Base-by-base conservation (phyloP, 73 alveolate genomes). In the Tetrahymena borealis region DNA sequence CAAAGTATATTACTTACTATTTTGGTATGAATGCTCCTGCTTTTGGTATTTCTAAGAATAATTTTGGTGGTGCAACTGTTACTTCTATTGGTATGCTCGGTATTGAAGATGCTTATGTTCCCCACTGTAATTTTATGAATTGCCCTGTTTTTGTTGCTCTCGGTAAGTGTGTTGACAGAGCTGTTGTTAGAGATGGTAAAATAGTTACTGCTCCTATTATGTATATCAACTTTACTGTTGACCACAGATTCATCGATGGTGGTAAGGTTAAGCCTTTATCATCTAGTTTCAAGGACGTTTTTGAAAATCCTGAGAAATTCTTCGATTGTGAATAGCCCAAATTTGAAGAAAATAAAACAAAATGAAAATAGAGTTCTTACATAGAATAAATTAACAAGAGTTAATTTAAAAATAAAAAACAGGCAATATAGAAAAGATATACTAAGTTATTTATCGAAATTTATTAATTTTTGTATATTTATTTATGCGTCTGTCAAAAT, bases 231-330 rank as follows among this genome's bases (percentile, higher is more conserved):
- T 90, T 90, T 32, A 90, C 93, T n/a, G 39, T 39, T 35, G 93
- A 90, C 13, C 93, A 90, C 79, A 90, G 93, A 90, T 90, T 90
- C 36, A 38, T 90, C 28, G 93, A 90, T 38, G 93, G 93, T 18
- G 93, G 93, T 3, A 32, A 39, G 77, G 93, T 36, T n/a, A 90
- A 38, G n/a, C 6, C 41, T 90, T 90, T 90, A 18, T n/a, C 32
- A 32, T n/a, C 77, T 15, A 38, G 77, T 31, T 36, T 90, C 24
- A 35, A 36, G 24, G 93, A 90, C 12, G 93, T 90, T 32, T 36
- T 38, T 36, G 93, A 90, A 18, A 18, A 90, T 35, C 93, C 93
- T 36, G 93, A 90, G 90, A 90, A 90, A 36, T 90, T 18, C 85
- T 60, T 60, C 38, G 35, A 60, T 18, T 60, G 85, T 60, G 85